Conservation (phyloP, 768 basidiomycete genomes). For the Hericium coralloides region DNA sequence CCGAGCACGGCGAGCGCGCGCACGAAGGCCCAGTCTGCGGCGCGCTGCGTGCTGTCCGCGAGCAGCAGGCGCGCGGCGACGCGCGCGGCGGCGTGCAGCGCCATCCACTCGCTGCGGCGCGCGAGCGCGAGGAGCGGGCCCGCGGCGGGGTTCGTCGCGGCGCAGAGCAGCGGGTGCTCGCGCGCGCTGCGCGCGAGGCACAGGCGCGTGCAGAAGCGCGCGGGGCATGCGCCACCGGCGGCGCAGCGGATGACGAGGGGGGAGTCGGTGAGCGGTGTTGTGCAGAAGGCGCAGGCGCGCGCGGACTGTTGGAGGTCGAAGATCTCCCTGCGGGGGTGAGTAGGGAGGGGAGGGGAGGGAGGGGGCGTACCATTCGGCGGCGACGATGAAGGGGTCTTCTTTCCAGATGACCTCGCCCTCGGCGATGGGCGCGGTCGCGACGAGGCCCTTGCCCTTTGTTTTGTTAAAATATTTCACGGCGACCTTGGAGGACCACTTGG, state of each 20-base stretch:
- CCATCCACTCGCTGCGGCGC: slow-evolving; percentile 60
- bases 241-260: slow-evolving; percentile 46
- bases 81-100: slow-evolving; percentile 62
- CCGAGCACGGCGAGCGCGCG: slow-evolving; percentile 62
- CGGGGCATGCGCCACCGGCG: slow-evolving; percentile 44
- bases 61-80: slow-evolving; percentile 57
- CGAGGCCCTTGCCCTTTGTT: slow-evolving; percentile 75
- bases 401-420: slow-evolving; percentile 77
- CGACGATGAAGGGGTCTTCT: slow-evolving; percentile 73
- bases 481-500: slow-evolving; percentile 54
- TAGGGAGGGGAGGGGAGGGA: background rate
- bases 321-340: slow-evolving; percentile 47
- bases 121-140: slow-evolving; percentile 52
- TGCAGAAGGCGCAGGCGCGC: slow-evolving; percentile 64
- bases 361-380: slow-evolving; percentile 65
- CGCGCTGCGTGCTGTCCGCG: slow-evolving; percentile 36
- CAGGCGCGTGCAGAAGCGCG: slow-evolving; percentile 73
- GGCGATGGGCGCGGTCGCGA: slow-evolving; percentile 57
- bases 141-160: slow-evolving; percentile 63
- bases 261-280: slow-evolving; percentile 44
- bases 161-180: slow-evolving; percentile 66
- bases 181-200: slow-evolving; percentile 59
- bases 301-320: slow-evolving; percentile 56
- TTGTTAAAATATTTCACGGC: slow-evolving; percentile 59
- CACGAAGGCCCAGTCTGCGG: slow-evolving; percentile 47